A percentile compares a stretch with the other conserved stretches of the same genome.
phyloP scores from a whole-genome alignment of 768 basidiomycete species.

The Rhodocollybia butyracea region DNA sequence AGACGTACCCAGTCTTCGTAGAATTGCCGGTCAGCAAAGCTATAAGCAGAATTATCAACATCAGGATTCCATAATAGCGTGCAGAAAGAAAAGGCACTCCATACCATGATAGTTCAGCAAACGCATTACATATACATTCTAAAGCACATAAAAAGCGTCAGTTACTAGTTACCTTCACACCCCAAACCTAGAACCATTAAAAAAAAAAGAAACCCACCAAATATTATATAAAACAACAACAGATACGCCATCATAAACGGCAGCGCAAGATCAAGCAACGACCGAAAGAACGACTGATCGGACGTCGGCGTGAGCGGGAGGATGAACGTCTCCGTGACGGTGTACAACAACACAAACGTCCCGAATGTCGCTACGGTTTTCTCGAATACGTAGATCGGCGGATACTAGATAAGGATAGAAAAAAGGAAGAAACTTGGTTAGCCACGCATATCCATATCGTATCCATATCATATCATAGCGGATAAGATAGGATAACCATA shows the following conservation, averaged over 20 bases:
- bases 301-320: conserved; percentile 69
- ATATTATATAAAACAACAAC: conserved; percentile 82
- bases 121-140: conserved; percentile 95
- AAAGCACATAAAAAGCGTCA: too few relatives aligned
- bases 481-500: neutral
- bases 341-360: conserved; percentile 90
- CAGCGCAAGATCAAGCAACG: conserved; percentile 80
- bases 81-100: conserved; percentile 19
- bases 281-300: conserved; percentile 70
- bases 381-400: conserved; percentile 79
- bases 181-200: neutral
- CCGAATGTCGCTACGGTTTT: conserved; percentile 90
- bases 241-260: conserved; percentile 95
- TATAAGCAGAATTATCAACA: conserved; percentile 23
- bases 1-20: conserved; percentile 89
- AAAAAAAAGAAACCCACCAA: conserved; percentile 44
- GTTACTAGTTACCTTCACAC: too few relatives aligned
- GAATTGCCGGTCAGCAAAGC: conserved; percentile 96
- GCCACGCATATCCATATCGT: too few relatives aligned
- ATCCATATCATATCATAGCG: neutral
- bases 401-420: too few relatives aligned
- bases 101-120: conserved; percentile 89
- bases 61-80: neutral
- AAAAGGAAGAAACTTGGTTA: too few relatives aligned
- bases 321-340: conserved; percentile 93